These are phyloP conservation scores for Kwoniella dendrophila DNA, from an alignment of 768 basidiomycete species.

Conservation along the genomic window DNA sequence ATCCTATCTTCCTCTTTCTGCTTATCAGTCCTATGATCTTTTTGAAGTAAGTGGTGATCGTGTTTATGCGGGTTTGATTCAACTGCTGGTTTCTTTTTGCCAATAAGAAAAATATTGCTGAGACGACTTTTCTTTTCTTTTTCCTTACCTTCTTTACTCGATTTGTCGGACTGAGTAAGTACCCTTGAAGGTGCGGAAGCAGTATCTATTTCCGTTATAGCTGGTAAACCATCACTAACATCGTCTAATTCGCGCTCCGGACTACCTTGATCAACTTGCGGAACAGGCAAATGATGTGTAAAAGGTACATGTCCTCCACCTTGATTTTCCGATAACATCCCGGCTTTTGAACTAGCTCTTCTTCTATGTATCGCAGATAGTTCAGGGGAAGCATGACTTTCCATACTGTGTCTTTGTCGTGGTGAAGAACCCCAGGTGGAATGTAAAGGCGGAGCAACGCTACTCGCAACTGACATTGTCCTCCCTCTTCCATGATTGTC, in stretches of 20 bases:
- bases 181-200: not conserved
- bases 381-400: conserved; percentile 5
- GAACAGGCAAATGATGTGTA: conserved; percentile 42
- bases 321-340: conserved; percentile 19
- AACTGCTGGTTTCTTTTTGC: conserved; percentile 17
- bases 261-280: conserved; percentile 25
- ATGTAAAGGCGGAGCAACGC: conserved; percentile 11
- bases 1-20: conserved; percentile 21
- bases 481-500: conserved; percentile 27
- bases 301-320: conserved; percentile 48
- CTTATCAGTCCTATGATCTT: conserved; percentile 10
- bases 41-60: conserved; percentile 2
- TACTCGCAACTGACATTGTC: conserved; percentile 22
- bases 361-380: conserved; percentile 1
- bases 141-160: conserved; percentile 16
- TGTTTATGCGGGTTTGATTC: not conserved
- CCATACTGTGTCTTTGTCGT: conserved; percentile 8
- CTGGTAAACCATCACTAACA: not conserved
- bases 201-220: conserved; percentile 3
- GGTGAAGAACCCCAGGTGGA: conserved; percentile 20
- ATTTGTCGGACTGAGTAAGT: not conserved
- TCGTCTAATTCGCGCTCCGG: conserved; percentile 18
- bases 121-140: conserved; percentile 24
- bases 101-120: conserved; percentile 27
- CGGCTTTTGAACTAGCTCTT: conserved; percentile 28